Conservation (phyloP, 169 alveolate species). For the Theileria equi region DNA sequence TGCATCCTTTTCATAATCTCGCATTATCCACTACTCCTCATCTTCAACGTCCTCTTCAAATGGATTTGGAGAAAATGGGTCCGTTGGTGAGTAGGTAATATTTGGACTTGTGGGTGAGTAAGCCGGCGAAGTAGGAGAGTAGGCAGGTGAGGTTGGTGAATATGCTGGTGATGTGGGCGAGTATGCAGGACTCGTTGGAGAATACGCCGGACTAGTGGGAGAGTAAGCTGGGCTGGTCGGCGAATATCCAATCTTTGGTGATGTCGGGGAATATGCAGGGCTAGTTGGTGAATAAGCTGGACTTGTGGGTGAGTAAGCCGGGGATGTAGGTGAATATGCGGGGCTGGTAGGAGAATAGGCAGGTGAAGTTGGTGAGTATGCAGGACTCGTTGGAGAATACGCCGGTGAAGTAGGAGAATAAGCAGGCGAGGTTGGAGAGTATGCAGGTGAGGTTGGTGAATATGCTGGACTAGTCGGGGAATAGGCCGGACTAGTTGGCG, state of each 20-base stretch:
- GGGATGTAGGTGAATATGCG: slow-evolving; percentile 79
- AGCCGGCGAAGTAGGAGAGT: slow-evolving; percentile 64
- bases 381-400: slow-evolving; percentile 86
- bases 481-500: slow-evolving; percentile 74
- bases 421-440: slow-evolving; percentile 74
- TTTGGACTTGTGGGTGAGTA: slow-evolving; percentile 71
- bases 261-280: slow-evolving; percentile 86
- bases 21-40: too few relatives aligned
- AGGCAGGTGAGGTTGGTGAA: slow-evolving; percentile 84
- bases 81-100: slow-evolving; percentile 72
- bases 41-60: slow-evolving; percentile 48
- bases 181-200: slow-evolving; percentile 71
- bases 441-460: slow-evolving; percentile 51
- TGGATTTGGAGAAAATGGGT: slow-evolving; percentile 70
- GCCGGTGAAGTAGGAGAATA: slow-evolving; percentile 77
- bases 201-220: slow-evolving; percentile 78
- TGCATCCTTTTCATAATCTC: too few relatives aligned
- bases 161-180: slow-evolving; percentile 88
- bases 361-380: slow-evolving; percentile 89
- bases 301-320: slow-evolving; percentile 82
- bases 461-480: slow-evolving; percentile 80
- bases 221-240: slow-evolving; percentile 86
- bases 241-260: slow-evolving; percentile 76
- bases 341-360: slow-evolving; percentile 75
- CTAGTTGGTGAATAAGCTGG: slow-evolving; percentile 90